Evolutionary conservation across 139 green algal species (phyloP), one percentile per base, ranked within the genome.

Genomic region (Chlorella sp.): DNA sequence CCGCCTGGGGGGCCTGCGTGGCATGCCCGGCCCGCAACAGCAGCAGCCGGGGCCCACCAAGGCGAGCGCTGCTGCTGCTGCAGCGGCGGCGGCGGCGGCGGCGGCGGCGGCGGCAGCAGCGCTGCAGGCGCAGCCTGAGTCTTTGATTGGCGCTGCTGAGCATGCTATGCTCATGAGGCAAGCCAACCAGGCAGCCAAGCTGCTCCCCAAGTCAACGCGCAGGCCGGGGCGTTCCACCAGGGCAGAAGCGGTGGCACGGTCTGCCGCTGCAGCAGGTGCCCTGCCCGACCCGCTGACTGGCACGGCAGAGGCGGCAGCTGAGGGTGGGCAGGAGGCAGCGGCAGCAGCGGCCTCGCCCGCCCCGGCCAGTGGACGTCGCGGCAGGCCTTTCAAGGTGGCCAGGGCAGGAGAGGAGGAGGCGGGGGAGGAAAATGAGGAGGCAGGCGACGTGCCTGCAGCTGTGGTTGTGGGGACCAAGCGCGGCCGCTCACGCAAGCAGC

Each of bases 401-500:
- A 34, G 22, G 22, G 64, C 34, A 53, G 75, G 11, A 71, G 64
- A 26, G 64, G 64, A 26, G 21, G 64, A 71, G 64, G 64, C 64
- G 64, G 64, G 21, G 64, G 64, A 26, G 0, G 42, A 7, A 26
- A 1, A 61, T 24, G 39, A 4, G 22, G 77, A 37, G 7, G 42
- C 79, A 66, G 79, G 12, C 0, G 79, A 32, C 16, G 21, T 15
- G 30, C 53, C 48, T n/a, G 79, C 79, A 39, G 79, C 57, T 0
- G 30, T 34, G 37, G 61, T 37, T 34, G 24, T 28, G 34, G 37
- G 61, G 0, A 22, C 22, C 28, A 88, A 80, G 68, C 83, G 83
- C 28, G 85, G 39, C 48, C 40, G 83, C 32, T 53, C 81, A 24
- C 57, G 84, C 84, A 88, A 88, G 84, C 64, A 80, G 79, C 79